These are phyloP conservation scores for Pseudogymnoascus sp. DNA, from an alignment of 2,329 filamentous ascomycete genomes.

Conservation along the genomic window DNA sequence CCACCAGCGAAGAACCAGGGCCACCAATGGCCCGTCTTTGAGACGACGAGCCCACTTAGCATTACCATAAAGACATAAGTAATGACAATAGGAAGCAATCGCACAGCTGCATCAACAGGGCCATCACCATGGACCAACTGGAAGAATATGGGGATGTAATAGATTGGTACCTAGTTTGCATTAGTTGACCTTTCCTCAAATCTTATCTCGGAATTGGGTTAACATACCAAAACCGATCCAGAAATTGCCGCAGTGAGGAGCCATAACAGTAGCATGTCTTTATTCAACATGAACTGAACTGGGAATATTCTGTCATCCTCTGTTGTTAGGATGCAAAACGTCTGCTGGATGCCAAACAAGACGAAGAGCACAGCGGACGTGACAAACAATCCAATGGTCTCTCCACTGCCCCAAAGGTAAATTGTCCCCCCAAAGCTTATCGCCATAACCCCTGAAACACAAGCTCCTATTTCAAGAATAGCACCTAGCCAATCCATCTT, in stretches of 20 bases:
- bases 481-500: constrained; percentile 32
- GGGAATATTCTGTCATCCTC: neutral
- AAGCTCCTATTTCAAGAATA: constrained; percentile 18
- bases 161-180: constrained; percentile 36
- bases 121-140: constrained; percentile 40
- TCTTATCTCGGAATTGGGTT: too few species aligned
- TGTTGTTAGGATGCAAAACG: neutral
- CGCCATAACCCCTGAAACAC: too few species aligned
- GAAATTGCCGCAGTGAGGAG: constrained; percentile 38
- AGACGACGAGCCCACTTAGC: too few species aligned
- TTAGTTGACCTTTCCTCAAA: too few species aligned
- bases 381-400: too few species aligned
- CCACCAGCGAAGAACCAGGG: too few species aligned
- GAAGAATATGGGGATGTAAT: constrained; percentile 38
- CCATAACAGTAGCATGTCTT: neutral
- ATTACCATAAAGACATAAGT: constrained; percentile 16
- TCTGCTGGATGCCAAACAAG: constrained; percentile 9
- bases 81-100: constrained; percentile 24
- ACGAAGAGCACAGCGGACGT: too few species aligned
- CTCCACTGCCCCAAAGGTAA: too few species aligned
- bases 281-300: neutral
- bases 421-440: too few species aligned
- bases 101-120: constrained; percentile 33
- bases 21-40: too few species aligned
- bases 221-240: constrained; percentile 23